phyloP scores from a whole-genome alignment of 805 yeast species.

The Wickerhamomyces tratensis region DNA sequence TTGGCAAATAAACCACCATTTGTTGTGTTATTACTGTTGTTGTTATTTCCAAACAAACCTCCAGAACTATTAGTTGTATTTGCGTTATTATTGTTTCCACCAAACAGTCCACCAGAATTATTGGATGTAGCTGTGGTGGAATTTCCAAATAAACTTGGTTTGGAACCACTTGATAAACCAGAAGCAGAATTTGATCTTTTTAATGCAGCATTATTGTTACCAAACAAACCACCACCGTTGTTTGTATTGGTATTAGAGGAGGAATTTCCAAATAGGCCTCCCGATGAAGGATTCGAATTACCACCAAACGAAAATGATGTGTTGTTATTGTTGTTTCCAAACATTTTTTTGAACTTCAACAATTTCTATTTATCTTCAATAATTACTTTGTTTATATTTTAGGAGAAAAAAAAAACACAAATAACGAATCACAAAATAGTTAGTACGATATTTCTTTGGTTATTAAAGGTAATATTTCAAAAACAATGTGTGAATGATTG shows the following conservation, averaged over 20 bases:
- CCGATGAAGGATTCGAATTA: background rate
- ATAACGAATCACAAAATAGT: no score
- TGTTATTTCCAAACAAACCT: slow-evolving; percentile 14
- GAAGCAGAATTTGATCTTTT: slow-evolving; percentile 4
- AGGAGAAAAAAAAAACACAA: no score
- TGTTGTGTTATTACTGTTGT: slow-evolving; percentile 3
- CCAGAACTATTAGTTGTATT: slow-evolving; percentile 4
- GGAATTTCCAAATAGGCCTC: slow-evolving; percentile 15
- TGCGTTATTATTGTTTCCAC: background rate
- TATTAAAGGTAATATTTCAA: no score
- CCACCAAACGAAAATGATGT: slow-evolving; percentile 9
- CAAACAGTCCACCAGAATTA: slow-evolving; percentile 6
- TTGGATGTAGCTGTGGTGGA: slow-evolving; percentile 2
- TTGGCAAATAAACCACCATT: slow-evolving; percentile 20
- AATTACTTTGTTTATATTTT: no score
- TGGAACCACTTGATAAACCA: slow-evolving; percentile 3
- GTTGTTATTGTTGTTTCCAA: slow-evolving; percentile 4
- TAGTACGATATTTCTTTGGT: no score
- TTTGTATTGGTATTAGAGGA: slow-evolving; percentile 17
- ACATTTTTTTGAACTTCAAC: background rate
- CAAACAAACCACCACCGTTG: slow-evolving; percentile 22
- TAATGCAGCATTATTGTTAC: slow-evolving; percentile 6
- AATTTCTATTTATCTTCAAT: no score
- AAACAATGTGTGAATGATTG: no score
- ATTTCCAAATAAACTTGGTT: slow-evolving; percentile 12